phyloP scores from a whole-genome alignment of 176 grass and related monocot species.

The Cenchrus fungigraminus region DNA sequence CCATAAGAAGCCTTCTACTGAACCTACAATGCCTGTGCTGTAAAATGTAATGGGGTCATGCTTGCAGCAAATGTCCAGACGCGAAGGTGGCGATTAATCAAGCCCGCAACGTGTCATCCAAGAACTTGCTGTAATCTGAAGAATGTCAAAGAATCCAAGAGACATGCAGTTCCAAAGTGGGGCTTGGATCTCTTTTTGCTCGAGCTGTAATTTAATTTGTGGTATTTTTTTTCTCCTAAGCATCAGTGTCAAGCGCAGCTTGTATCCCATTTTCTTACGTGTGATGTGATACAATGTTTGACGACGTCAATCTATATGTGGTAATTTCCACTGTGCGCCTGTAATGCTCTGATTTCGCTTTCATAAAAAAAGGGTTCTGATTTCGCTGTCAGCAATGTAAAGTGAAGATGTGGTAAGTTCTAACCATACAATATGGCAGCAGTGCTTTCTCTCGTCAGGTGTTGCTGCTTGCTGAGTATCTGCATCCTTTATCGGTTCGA shows the following conservation, averaged over 20 bases:
- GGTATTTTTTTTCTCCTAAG: not conserved
- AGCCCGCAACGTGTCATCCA: not conserved
- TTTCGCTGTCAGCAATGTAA: not conserved
- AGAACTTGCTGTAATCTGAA: not conserved
- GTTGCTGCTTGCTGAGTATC: not conserved
- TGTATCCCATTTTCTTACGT: not conserved
- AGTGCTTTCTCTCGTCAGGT: not conserved
- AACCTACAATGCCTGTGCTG: slow-evolving; percentile 9
- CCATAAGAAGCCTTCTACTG: not conserved
- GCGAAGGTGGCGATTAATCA: not conserved
- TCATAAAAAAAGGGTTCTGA: too few relatives aligned
- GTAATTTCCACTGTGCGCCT: not conserved
- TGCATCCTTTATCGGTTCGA: not conserved
- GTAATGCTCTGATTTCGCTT: not conserved
- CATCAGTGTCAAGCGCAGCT: not conserved
- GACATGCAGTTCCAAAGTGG: not conserved
- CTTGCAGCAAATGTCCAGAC: not conserved
- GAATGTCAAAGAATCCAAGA: not conserved
- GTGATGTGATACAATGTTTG: not conserved
- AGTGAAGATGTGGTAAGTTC: not conserved
- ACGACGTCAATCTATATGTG: not conserved
- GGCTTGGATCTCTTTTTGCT: not conserved
- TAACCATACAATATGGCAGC: not conserved
- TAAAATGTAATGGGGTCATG: not conserved
- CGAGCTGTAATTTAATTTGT: slow-evolving; percentile 5